Base-by-base conservation (phyloP, 1,284 basidiomycete genomes). In the Phellopilus nigrolimitatus region DNA sequence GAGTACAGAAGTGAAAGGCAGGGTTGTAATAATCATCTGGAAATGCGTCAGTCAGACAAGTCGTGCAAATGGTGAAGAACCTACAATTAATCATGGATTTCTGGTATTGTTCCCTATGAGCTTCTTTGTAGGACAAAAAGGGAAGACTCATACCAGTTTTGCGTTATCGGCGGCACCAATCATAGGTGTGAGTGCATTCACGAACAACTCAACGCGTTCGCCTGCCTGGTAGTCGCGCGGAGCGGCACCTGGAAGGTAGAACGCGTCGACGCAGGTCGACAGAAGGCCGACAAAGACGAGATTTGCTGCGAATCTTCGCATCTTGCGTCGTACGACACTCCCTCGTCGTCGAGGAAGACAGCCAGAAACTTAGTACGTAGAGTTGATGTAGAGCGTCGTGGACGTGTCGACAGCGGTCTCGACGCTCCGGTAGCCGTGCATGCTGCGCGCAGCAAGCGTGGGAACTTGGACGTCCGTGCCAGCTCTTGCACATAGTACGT, bases 131-230 rank as follows among this genome's bases (percentile, higher is more conserved):
- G 8, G 3, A 21, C 24, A 34, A 27, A 54, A 38, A 51, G 36
- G 65, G 66, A 58, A 65, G n/a, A n/a, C n/a, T n/a, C 79, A 56
- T 62, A 91, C 88, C 62, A 95, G 74, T 63, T 93, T 93, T 34
- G 87, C 80, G 61, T 90, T 79, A 60, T 84, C 79, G 42, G 65
- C 74, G 34, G 78, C 76, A 15, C 79, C 71, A 34, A 92, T 73
- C 80, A 89, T 91, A 3, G 91, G 91, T 24, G 91, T 92, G 54
- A 95, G 73, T 1, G 90, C 84, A 66, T 95, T 95, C 61, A 94
- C 88, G 62, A 82, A 84, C 24, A 52, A 17, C 53, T 86, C 79
- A 41, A 94, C 88, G 54, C 71, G 68, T 56, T 94, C 89, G 47
- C 83, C 84, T 49, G 65, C 57, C 13, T 66, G 64, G 66, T 91